phyloP scores from a whole-genome alignment of 345 rosid species.

The Murraya koenigii region DNA sequence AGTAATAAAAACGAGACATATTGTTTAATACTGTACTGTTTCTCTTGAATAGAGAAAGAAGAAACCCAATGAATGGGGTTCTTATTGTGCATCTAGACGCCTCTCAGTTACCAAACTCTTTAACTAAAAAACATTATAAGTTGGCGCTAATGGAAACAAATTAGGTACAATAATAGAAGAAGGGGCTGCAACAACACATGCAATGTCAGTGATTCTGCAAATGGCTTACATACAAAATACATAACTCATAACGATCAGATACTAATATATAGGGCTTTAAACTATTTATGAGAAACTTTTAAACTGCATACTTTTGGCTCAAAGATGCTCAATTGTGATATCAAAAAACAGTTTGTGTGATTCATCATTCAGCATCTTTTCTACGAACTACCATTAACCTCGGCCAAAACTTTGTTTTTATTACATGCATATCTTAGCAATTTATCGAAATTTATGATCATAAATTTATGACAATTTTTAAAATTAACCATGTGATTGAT shows the following conservation, averaged over 20 bases:
- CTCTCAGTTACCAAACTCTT: not conserved
- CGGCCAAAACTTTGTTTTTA: not conserved
- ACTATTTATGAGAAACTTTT: not conserved
- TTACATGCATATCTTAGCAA: no score
- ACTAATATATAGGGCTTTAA: not conserved
- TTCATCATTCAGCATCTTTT: not conserved
- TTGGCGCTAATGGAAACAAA: slow-evolving; percentile 2
- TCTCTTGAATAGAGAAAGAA: not conserved
- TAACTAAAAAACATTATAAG: not conserved
- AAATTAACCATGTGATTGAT: no score
- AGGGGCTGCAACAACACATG: slow-evolving; percentile 25
- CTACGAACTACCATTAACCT: not conserved
- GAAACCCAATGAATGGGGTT: not conserved
- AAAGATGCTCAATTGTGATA: not conserved
- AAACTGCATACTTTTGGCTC: not conserved
- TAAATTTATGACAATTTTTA: no score
- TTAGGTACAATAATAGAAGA: not conserved
- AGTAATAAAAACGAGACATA: not conserved
- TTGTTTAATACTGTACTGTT: not conserved
- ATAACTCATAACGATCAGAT: not conserved
- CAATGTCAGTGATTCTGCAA: slow-evolving; percentile 21
- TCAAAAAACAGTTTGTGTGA: not conserved
- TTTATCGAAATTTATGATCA: no score
- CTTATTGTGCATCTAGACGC: not conserved
- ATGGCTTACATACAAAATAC: not conserved